Conservation (phyloP, 2,329 filamentous ascomycete genomes). For the Alternaria burnsii region DNA sequence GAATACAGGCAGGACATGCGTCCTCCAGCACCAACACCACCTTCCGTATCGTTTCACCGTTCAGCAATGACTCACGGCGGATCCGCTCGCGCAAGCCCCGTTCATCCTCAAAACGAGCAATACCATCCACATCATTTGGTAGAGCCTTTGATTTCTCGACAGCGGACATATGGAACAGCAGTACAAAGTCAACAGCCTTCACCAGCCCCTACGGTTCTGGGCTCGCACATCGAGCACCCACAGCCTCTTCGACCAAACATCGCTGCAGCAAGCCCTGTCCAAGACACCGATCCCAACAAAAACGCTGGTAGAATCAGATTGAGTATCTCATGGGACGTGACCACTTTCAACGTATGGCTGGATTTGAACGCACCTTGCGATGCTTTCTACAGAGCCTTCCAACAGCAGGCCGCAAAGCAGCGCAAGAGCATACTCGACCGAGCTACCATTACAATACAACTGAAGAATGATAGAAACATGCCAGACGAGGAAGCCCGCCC, state of each 20-base stretch:
- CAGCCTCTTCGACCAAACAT: background rate
- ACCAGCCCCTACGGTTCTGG: background rate
- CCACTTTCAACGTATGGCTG: background rate
- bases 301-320: background rate
- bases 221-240: background rate
- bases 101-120: background rate
- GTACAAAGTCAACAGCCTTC: background rate
- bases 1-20: background rate
- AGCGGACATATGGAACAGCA: background rate
- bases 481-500: background rate
- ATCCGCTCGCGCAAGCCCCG: background rate
- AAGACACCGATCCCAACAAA: background rate
- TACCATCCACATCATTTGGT: background rate
- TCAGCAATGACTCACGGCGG: conserved; percentile 1
- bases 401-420: background rate
- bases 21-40: background rate
- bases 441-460: background rate
- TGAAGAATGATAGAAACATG: background rate
- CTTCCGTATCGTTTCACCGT: conserved; percentile 1
- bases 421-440: background rate
- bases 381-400: background rate
- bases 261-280: background rate
- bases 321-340: background rate
- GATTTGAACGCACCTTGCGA: background rate
- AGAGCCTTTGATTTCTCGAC: background rate